These are phyloP conservation scores for Naganishia vaughanmartiniae DNA, from an alignment of 768 basidiomycete species.

Conservation along the genomic window DNA sequence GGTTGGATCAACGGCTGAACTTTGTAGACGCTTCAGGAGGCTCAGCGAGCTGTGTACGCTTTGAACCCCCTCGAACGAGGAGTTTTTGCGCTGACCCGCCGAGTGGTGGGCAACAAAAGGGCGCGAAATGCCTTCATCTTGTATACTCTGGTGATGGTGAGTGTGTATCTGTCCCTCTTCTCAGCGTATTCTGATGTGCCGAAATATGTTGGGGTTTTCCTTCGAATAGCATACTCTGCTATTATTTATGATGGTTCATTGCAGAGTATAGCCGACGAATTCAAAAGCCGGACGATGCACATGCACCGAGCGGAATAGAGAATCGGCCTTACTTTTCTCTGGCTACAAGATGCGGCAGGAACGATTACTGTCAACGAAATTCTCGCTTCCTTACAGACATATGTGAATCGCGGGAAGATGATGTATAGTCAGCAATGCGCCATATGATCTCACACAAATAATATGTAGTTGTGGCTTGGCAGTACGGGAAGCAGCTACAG, in stretches of 20 bases:
- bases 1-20: not conserved
- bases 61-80: slow-evolving; percentile 88
- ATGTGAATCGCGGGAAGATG: too few species aligned
- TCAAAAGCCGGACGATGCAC: not conserved
- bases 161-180: slow-evolving; percentile 4
- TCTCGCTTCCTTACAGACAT: too few species aligned
- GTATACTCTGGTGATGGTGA: slow-evolving; percentile 61
- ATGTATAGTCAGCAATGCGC: too few species aligned
- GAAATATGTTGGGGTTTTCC: not conserved
- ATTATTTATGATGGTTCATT: not conserved
- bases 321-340: too few species aligned
- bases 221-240: not conserved
- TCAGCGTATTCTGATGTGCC: not conserved
- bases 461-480: not conserved
- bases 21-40: slow-evolving; percentile 63
- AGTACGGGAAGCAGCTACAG: not conserved
- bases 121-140: slow-evolving; percentile 84
- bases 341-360: too few species aligned
- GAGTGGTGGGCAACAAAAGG: slow-evolving; percentile 82
- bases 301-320: not conserved
- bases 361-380: too few species aligned
- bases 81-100: slow-evolving; percentile 76
- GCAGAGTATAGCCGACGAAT: not conserved
- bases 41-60: slow-evolving; percentile 84
- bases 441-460: too few species aligned